phyloP scores from a whole-genome alignment of 495 filamentous ascomycete genomes.

The Aspergillus indologenus region DNA sequence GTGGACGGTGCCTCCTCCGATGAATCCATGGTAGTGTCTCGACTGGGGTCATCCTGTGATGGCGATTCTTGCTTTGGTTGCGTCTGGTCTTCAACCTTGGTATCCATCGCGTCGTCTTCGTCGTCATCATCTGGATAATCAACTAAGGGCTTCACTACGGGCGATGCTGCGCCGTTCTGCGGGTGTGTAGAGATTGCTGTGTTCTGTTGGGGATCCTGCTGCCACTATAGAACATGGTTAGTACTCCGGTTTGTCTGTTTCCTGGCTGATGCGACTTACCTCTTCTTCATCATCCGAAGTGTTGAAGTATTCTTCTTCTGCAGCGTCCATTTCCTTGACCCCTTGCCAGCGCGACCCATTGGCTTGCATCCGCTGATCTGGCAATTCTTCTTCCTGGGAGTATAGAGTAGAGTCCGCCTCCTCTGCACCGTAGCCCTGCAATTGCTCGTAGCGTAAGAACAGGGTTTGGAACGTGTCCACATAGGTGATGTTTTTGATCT shows the following conservation, averaged over 20 bases:
- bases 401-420: constrained; percentile 55
- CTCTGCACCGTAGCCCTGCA: constrained; percentile 57
- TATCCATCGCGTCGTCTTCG: constrained; percentile 58
- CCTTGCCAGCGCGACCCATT: constrained; percentile 73
- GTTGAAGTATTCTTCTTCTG: constrained; percentile 94
- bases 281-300: constrained; percentile 86
- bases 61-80: constrained; percentile 18
- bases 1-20: constrained; percentile 28
- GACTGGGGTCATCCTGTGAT: constrained; percentile 16
- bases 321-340: constrained; percentile 78
- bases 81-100: constrained; percentile 32
- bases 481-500: constrained; percentile 73
- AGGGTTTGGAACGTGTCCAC: constrained; percentile 81
- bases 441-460: constrained; percentile 76
- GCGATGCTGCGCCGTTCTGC: constrained; percentile 49
- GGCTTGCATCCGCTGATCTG: constrained; percentile 49
- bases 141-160: constrained; percentile 70
- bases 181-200: constrained; percentile 22
- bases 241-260: constrained; percentile 8
- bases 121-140: constrained; percentile 91
- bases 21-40: constrained; percentile 21
- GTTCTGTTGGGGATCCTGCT: constrained; percentile 26
- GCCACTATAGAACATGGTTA: constrained; percentile 31
- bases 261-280: constrained; percentile 34
- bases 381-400: constrained; percentile 48